Evolutionary conservation across 805 yeast species (phyloP).

Genomic region (Metschnikowia chrysomelidarum): DNA sequence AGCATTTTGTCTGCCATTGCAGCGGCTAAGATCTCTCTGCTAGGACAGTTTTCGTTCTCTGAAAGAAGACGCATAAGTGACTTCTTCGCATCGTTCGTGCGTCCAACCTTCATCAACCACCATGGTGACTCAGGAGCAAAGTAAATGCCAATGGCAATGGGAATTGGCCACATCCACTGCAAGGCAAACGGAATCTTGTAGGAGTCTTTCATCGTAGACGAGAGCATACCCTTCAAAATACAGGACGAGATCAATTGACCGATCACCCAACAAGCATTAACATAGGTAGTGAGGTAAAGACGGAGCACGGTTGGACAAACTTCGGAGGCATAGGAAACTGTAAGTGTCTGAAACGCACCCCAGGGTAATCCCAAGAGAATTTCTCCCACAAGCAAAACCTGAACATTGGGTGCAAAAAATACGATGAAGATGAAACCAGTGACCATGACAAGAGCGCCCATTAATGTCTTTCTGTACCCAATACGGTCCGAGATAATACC

Average conservation of each 20-base stretch:
- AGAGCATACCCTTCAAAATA: conserved; percentile 33
- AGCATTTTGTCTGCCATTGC: conserved; percentile 45
- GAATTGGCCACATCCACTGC: conserved; percentile 39
- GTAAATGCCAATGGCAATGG: conserved; percentile 31
- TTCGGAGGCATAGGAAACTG: conserved; percentile 43
- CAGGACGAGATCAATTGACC: conserved; percentile 42
- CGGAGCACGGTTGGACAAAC: conserved; percentile 40
- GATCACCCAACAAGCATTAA: conserved; percentile 35
- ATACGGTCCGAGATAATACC: conserved; percentile 43
- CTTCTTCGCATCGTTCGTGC: conserved; percentile 31
- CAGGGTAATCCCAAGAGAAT: conserved; percentile 39
- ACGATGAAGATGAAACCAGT: conserved; percentile 37
- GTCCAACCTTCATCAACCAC: conserved; percentile 39
- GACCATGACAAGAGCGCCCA: conserved; percentile 24
- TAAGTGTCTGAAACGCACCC: conserved; percentile 41
- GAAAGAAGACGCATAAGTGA: conserved; percentile 61
- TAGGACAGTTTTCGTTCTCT: conserved; percentile 39
- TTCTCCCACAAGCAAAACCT: conserved; percentile 39
- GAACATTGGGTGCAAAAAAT: conserved; percentile 35
- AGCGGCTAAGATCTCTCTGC: conserved; percentile 43
- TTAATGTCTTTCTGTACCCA: conserved; percentile 44
- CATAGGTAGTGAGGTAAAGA: conserved; percentile 37
- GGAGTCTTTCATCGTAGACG: conserved; percentile 26
- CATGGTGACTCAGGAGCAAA: conserved; percentile 49
- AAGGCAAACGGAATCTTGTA: conserved; percentile 39